A percentile compares a stretch with the other conserved stretches of the same genome.
Evolutionary conservation across 139 green algal genomes (phyloP).

Genomic region (Chlamydomonas sp.): DNA sequence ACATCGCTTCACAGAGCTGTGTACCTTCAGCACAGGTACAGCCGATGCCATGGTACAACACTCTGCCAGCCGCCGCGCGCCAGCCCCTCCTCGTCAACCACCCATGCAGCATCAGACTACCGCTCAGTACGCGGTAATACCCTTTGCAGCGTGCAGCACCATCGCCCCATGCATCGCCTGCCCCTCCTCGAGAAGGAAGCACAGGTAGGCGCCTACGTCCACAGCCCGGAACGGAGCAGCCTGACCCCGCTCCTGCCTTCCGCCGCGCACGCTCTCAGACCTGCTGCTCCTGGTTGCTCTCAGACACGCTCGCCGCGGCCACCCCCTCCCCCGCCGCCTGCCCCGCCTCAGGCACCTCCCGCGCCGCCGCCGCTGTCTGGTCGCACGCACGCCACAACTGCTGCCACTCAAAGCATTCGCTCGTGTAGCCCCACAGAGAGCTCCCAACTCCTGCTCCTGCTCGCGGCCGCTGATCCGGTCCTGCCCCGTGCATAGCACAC

Average conservation of each 20-base stretch:
- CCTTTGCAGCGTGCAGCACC: neutral
- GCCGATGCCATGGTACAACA: too few species aligned
- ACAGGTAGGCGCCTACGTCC: slow-evolving; percentile 46
- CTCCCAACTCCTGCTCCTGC: slow-evolving; percentile 24
- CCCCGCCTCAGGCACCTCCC: neutral
- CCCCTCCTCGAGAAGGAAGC: slow-evolving; percentile 18
- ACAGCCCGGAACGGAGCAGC: neutral
- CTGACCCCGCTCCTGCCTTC: neutral
- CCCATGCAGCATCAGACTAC: too few species aligned
- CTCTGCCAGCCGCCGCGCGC: too few species aligned
- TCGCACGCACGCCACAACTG: slow-evolving; percentile 21
- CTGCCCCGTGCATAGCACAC: too few species aligned
- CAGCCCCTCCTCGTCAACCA: too few species aligned
- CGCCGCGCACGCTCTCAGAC: neutral
- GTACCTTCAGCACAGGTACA: too few species aligned
- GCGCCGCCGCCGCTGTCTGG: neutral
- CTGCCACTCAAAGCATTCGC: slow-evolving; percentile 33
- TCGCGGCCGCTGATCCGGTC: neutral
- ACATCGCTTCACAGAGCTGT: too few species aligned
- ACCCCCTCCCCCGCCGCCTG: neutral
- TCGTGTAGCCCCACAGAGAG: slow-evolving; percentile 46
- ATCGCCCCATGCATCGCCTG: slow-evolving; percentile 25
- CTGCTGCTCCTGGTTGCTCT: neutral
- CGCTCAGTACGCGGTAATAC: slow-evolving; percentile 1
- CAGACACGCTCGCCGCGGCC: neutral